A percentile compares a stretch with the other conserved stretches of the same genome.
Evolutionary conservation across 305 asterid genomes (phyloP).

Genomic region (Lippia alba): DNA sequence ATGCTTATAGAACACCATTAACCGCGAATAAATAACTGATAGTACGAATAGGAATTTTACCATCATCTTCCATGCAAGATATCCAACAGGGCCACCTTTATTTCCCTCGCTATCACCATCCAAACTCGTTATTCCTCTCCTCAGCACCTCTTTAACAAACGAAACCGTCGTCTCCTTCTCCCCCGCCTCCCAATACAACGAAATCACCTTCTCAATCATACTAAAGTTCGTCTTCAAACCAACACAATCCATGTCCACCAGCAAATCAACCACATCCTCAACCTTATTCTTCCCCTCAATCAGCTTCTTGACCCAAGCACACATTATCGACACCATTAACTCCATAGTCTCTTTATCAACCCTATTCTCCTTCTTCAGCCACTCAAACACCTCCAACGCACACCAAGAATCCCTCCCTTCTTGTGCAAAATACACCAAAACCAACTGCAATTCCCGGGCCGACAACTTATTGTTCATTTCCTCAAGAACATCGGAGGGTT

Average conservation of each 20-base stretch:
- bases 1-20: slow-evolving; percentile 18
- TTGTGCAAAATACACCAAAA: slow-evolving; percentile 86
- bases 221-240: slow-evolving; percentile 83
- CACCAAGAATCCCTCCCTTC: slow-evolving; percentile 99
- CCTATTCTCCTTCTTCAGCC: slow-evolving; percentile 91
- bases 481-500: slow-evolving; percentile 89
- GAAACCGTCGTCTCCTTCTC: slow-evolving; percentile 60
- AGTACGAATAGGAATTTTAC: slow-evolving; percentile 44
- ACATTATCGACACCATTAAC: slow-evolving; percentile 94
- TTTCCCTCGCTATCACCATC: slow-evolving; percentile 57
- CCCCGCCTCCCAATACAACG: slow-evolving; percentile 86
- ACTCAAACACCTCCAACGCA: slow-evolving; percentile 92
- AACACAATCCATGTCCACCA: slow-evolving; percentile 97
- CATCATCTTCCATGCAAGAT: slow-evolving; percentile 99
- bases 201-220: slow-evolving; percentile 89
- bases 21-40: neutral
- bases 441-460: slow-evolving; percentile 82
- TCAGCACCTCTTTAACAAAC: slow-evolving; percentile 82
- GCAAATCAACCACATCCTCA: slow-evolving; percentile 77
- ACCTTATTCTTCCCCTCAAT: slow-evolving; percentile 67
- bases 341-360: slow-evolving; percentile 97
- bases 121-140: slow-evolving; percentile 60
- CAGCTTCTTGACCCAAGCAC: slow-evolving; percentile 88
- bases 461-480: slow-evolving; percentile 84
- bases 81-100: slow-evolving; percentile 87